Evolutionary conservation across 192 early-diverging fungal genomes (phyloP).

Genomic region (Mortierella hygrophila): DNA sequence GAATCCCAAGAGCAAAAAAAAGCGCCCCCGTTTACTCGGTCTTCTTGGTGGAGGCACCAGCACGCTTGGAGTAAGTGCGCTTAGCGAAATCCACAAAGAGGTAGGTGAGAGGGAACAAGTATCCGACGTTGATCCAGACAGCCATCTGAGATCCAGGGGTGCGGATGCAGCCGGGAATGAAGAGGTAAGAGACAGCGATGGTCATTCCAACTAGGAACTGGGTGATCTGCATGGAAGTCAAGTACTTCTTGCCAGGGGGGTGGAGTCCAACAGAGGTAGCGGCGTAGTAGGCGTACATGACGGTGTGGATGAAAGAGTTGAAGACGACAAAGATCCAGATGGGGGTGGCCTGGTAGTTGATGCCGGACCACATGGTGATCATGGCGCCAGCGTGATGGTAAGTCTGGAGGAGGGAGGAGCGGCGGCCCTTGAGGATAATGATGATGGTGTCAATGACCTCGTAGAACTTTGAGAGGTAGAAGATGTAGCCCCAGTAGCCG

Average conservation of each 20-base stretch:
- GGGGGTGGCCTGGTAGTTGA: slow-evolving; percentile 76
- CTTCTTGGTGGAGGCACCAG: slow-evolving; percentile 48
- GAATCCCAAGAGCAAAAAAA: neutral
- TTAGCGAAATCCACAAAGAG: slow-evolving; percentile 86
- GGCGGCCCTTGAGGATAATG: slow-evolving; percentile 83
- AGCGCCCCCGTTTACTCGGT: slow-evolving; percentile 7
- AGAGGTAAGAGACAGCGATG: slow-evolving; percentile 75
- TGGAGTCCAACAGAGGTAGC: slow-evolving; percentile 78
- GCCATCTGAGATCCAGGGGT: slow-evolving; percentile 67
- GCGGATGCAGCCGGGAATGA: slow-evolving; percentile 69
- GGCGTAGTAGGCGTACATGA: slow-evolving; percentile 92
- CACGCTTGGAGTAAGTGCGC: slow-evolving; percentile 73
- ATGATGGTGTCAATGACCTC: slow-evolving; percentile 92
- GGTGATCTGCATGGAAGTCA: slow-evolving; percentile 86
- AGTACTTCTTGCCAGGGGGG: slow-evolving; percentile 84
- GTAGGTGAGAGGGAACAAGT: slow-evolving; percentile 81
- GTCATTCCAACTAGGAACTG: slow-evolving; percentile 86
- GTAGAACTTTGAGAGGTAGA: slow-evolving; percentile 87
- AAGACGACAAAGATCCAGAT: slow-evolving; percentile 87
- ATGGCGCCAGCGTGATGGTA: slow-evolving; percentile 92
- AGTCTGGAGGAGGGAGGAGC: slow-evolving; percentile 83
- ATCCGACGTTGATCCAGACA: slow-evolving; percentile 72
- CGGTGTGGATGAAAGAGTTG: slow-evolving; percentile 90
- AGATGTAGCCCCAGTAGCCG: slow-evolving; percentile 87
- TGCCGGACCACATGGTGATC: slow-evolving; percentile 82